These are phyloP conservation scores for Diaporthe batatas DNA, from an alignment of 2,329 filamentous ascomycete genomes.

Conservation along the genomic window DNA sequence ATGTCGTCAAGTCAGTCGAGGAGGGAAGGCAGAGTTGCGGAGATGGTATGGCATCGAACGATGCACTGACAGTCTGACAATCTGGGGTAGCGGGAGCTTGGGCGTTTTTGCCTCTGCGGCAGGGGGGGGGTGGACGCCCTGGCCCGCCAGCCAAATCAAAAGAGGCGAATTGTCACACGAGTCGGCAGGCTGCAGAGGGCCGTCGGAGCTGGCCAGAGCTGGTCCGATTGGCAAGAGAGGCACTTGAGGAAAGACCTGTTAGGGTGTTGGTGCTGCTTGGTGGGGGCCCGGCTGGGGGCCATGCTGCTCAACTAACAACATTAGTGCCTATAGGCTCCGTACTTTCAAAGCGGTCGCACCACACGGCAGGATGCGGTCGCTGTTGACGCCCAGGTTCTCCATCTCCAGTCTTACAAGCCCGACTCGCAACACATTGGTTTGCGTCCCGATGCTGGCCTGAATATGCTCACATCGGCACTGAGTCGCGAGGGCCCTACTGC, in stretches of 20 bases:
- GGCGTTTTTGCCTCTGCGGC: conserved; percentile 21
- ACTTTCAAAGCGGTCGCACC: not conserved
- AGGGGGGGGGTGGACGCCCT: conserved; percentile 23
- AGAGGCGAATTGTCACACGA: conserved; percentile 40
- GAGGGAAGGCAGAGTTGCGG: conserved; percentile 34
- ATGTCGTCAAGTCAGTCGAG: conserved; percentile 42
- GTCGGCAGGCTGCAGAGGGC: conserved; percentile 18
- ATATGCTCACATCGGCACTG: not conserved
- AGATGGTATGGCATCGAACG: conserved; percentile 41
- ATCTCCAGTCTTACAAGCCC: not conserved
- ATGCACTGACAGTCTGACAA: conserved; percentile 37
- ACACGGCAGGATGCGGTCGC: no score
- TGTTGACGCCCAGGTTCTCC: not conserved
- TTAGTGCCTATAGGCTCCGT: no score
- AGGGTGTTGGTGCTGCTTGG: not conserved
- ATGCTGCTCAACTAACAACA: not conserved
- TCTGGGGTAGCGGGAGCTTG: conserved; percentile 41
- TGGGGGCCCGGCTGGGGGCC: no score
- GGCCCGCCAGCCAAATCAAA: conserved; percentile 32
- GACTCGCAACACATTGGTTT: not conserved
- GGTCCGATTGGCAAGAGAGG: conserved; percentile 9
- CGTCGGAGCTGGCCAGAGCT: conserved; percentile 12
- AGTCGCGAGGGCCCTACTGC: not conserved
- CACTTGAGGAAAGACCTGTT: not conserved
- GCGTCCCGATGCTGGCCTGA: not conserved